Conservation (phyloP, 2,329 filamentous ascomycete species). For the Aspergillus sp. region DNA sequence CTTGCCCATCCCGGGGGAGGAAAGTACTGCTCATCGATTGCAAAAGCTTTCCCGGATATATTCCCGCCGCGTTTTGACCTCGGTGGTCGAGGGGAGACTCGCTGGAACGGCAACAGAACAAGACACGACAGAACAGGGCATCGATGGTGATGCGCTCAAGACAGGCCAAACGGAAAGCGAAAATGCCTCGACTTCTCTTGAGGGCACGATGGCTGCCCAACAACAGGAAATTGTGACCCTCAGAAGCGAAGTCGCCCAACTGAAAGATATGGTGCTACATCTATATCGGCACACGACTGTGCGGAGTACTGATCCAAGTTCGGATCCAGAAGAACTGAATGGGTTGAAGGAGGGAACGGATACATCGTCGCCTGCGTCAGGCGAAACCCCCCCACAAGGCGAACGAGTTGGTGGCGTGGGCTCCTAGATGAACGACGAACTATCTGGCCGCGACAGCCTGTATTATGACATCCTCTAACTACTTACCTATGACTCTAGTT, state of each 20-base stretch:
- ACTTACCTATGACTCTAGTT: too few relatives aligned
- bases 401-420: neutral
- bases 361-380: neutral
- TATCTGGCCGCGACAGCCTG: neutral
- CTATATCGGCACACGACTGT: conserved; percentile 22
- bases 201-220: conserved; percentile 5
- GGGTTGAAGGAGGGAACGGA: conserved; percentile 9
- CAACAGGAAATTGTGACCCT: conserved; percentile 27
- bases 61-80: conserved; percentile 24
- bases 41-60: conserved; percentile 25
- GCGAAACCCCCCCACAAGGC: neutral
- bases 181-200: neutral
- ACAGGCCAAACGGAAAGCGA: neutral
- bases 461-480: neutral
- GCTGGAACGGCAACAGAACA: neutral
- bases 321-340: conserved; percentile 8
- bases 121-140: neutral
- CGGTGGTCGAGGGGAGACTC: conserved; percentile 18
- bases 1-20: conserved; percentile 17
- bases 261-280: conserved; percentile 30
- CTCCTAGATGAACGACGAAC: neutral
- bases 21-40: conserved; percentile 16
- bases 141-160: neutral
- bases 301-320: neutral
- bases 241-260: conserved; percentile 29